These are phyloP conservation scores for Pichia sp. DNA, from an alignment of 1,139 yeast species.

Conservation along the genomic window DNA sequence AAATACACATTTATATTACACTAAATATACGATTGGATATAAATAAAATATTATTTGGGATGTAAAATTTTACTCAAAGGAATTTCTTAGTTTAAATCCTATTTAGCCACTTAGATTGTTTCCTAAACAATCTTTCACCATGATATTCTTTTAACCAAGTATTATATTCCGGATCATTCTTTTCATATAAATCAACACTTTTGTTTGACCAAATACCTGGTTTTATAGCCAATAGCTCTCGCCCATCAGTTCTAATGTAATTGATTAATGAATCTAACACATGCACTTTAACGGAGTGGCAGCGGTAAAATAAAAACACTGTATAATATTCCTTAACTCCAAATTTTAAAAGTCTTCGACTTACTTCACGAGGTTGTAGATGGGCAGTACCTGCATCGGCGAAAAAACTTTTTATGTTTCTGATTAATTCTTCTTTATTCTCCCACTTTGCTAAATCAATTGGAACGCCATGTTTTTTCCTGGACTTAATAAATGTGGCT, in stretches of 20 bases:
- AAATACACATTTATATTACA: background rate
- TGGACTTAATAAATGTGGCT: conserved; percentile 15
- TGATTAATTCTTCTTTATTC: too few relatives aligned
- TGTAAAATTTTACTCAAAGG: too few relatives aligned
- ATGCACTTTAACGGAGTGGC: conserved; percentile 16
- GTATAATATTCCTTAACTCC: conserved; percentile 25
- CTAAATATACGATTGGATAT: background rate
- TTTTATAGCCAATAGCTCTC: conserved; percentile 19
- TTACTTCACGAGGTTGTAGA: conserved; percentile 15
- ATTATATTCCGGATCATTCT: conserved; percentile 15
- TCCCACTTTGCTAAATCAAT: conserved; percentile 12
- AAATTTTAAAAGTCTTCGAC: conserved; percentile 12
- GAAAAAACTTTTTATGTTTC: too few relatives aligned
- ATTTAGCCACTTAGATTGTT: conserved; percentile 7
- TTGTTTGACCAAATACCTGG: conserved; percentile 29
- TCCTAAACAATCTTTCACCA: conserved; percentile 19
- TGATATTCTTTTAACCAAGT: conserved; percentile 21
- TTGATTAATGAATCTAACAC: conserved; percentile 21
- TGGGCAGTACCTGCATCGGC: too few relatives aligned
- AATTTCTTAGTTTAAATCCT: background rate
- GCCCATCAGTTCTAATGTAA: conserved; percentile 25
- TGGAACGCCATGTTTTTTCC: conserved; percentile 18
- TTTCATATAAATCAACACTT: conserved; percentile 20
- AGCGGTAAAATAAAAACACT: conserved; percentile 22
- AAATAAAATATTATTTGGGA: too few relatives aligned